Evolutionary conservation across 257 asterid species (phyloP), one percentile per base, ranked within the genome.

Genomic region (Nemophila menziesii): DNA sequence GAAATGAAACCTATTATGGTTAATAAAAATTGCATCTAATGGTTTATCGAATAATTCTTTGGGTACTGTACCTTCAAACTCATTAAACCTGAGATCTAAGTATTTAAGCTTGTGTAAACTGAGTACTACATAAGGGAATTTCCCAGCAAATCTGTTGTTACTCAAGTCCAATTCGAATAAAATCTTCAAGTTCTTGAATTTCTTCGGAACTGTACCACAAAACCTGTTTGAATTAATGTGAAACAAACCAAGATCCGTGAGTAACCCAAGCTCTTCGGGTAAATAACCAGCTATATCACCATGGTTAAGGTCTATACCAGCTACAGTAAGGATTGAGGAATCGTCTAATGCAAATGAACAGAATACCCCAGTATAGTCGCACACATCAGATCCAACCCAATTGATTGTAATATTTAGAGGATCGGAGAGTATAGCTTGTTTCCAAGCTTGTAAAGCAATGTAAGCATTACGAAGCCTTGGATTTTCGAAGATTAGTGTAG

Each of bases 401-500:
- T 77, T 42, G 0, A n/a, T 26, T 0, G 93, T 84, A 51, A 61
- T 39, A 56, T 75, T 75, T 39, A 1, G 39, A 33, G 95, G 95
- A 80, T 84, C 95, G 65, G 95, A 84, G 49, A 84, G 65, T 33
- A 84, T 78, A 16, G 95, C 95, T 27, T 67, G 65, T 26, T 85
- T 85, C 95, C 90, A 85, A 8, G 95, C 93, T 40, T 85, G 95
- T n/a, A 85, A 45, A 38, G 93, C 93, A 52, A 75, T 67, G 79
- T 85, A 85, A 4, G 95, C 95, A 46, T 61, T 54, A 16, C 78
- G 59, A 14, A 72, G 72, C 51, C 95, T 61, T 3, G 69, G 59
- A 49, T 85, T 85, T 18, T 73, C 92, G 52, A 85, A 85, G 22
- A 57, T 73, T 5, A 80, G 73, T 2, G 85, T 62, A 0, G 92